Evolutionary conservation across 2,329 filamentous ascomycete genomes (phyloP).

Genomic region (Cercospora sesami): DNA sequence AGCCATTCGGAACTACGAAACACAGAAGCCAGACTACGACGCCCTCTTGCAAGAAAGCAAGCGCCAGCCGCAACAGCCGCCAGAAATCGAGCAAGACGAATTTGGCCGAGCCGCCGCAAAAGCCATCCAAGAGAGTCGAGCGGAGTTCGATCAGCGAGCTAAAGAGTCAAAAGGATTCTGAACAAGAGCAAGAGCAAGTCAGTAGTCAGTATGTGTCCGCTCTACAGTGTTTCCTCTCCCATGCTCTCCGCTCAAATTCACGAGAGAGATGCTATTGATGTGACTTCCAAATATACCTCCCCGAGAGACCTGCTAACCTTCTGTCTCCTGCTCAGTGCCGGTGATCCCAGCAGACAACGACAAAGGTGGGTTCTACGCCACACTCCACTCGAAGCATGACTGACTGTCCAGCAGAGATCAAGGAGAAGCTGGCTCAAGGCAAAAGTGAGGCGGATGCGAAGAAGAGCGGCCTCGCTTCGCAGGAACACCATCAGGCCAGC

Average conservation of each 20-base stretch:
- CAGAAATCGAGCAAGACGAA: not conserved
- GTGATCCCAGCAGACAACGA: slow-evolving; percentile 30
- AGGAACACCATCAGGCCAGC: slow-evolving; percentile 46
- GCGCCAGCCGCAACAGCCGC: slow-evolving; percentile 4
- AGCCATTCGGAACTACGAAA: slow-evolving; percentile 1
- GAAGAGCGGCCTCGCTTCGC: slow-evolving; percentile 34
- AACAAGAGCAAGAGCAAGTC: not conserved
- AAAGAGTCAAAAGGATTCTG: not conserved
- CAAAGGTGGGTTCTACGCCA: slow-evolving; percentile 12
- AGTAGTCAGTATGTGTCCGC: slow-evolving; percentile 9
- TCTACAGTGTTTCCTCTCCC: not conserved
- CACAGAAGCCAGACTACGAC: not conserved
- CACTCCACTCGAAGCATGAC: not conserved
- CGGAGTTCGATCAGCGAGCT: not conserved
- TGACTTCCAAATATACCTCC: not conserved
- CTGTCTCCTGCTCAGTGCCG: slow-evolving; percentile 15
- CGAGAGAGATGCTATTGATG: not conserved
- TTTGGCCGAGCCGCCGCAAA: slow-evolving; percentile 1
- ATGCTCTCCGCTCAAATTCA: not conserved
- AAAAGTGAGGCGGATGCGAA: slow-evolving; percentile 23
- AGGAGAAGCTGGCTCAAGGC: slow-evolving; percentile 24
- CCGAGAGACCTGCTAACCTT: not conserved
- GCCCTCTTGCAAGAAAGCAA: not conserved
- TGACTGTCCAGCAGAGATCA: slow-evolving; percentile 23
- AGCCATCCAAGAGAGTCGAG: slow-evolving; percentile 6